Conservation (phyloP, 306 rosid genomes). For the barrel medic (Medicago truncatula) region DNA sequence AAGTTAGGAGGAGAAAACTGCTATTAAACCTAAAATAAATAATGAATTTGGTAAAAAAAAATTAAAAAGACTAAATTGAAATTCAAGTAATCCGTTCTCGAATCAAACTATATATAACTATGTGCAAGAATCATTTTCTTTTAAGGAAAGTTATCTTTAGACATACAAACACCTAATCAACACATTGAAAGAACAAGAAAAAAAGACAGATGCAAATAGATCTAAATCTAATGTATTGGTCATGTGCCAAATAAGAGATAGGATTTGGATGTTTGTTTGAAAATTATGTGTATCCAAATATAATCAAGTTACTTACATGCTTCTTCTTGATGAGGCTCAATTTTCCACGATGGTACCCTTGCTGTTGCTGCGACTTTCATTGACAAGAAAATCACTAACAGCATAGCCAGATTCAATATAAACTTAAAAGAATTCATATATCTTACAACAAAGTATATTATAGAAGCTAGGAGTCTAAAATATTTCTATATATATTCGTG, state of each 20-base stretch:
- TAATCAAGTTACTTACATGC: neutral
- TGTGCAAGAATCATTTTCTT: too few species aligned
- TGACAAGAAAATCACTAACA: neutral
- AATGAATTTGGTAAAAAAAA: too few species aligned
- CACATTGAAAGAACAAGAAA: too few species aligned
- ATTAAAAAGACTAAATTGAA: neutral
- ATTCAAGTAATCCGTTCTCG: neutral
- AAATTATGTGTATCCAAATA: neutral
- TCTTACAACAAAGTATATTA: neutral
- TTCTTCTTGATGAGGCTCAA: neutral
- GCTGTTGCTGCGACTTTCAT: neutral
- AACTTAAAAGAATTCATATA: neutral
- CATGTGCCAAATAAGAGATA: too few species aligned
- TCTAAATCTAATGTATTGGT: too few species aligned
- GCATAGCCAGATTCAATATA: neutral
- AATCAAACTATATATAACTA: neutral
- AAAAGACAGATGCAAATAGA: too few species aligned
- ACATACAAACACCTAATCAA: too few species aligned
- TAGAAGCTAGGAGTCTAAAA: neutral
- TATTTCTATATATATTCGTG: neutral
- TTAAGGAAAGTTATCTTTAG: too few species aligned
- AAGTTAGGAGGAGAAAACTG: too few species aligned
- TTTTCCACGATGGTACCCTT: neutral
- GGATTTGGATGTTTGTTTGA: too few species aligned
- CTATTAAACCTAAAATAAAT: too few species aligned